Conservation (phyloP, 2,329 filamentous ascomycete species). For the Beauveria medogensis region DNA sequence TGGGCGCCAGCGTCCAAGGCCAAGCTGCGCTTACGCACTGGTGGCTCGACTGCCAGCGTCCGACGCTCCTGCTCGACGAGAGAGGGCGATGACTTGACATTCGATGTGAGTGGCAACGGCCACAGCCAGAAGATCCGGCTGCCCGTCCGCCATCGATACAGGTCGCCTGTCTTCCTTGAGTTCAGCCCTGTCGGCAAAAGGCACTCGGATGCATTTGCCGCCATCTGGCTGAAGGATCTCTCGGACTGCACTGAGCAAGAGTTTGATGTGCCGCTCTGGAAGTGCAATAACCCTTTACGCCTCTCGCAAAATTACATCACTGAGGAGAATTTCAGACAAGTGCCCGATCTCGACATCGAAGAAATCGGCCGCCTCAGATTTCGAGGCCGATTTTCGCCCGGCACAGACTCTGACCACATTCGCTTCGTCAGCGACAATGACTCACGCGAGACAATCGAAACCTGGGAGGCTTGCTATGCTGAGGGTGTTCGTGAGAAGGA, state of each 20-base stretch:
- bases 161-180: constrained; percentile 83
- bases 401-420: constrained; percentile 80
- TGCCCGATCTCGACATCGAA: constrained; percentile 68
- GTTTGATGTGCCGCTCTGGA: constrained; percentile 88
- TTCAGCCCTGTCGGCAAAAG: constrained; percentile 65
- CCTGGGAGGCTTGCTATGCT: constrained; percentile 84
- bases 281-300: constrained; percentile 63
- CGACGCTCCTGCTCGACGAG: constrained; percentile 53
- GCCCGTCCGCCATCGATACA: constrained; percentile 83
- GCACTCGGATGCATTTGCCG: constrained; percentile 64
- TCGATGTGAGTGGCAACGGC: constrained; percentile 39
- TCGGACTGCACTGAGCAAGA: constrained; percentile 69
- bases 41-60: constrained; percentile 70
- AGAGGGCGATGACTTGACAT: constrained; percentile 45
- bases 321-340: constrained; percentile 58
- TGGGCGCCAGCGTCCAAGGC: constrained; percentile 59
- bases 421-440: constrained; percentile 80
- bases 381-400: constrained; percentile 75
- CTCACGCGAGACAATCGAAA: constrained; percentile 85
- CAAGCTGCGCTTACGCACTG: constrained; percentile 73
- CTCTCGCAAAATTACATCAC: constrained; percentile 91
- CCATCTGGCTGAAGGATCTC: constrained; percentile 80
- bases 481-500: constrained; percentile 72
- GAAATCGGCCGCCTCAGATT: constrained; percentile 79
- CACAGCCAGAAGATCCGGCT: constrained; percentile 52